phyloP scores from a whole-genome alignment of 257 asterid species.

The Schizonepeta tenuifolia region DNA sequence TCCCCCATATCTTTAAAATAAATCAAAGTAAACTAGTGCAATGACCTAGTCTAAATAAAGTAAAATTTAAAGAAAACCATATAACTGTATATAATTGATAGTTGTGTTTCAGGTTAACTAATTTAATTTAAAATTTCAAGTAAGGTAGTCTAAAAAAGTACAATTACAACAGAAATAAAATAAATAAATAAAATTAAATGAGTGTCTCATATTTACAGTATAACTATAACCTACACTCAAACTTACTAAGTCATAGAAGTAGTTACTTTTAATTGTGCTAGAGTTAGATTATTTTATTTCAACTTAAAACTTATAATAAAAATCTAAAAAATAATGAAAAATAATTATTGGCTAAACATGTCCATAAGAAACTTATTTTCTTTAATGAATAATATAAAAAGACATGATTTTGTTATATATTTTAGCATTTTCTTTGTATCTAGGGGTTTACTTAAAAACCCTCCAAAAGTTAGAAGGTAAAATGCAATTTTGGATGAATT shows the following conservation, averaged over 20 bases:
- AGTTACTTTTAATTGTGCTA: neutral
- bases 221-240: neutral
- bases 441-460: neutral
- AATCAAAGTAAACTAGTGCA: constrained; percentile 9
- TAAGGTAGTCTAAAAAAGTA: too few species aligned
- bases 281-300: neutral
- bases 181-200: too few species aligned
- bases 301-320: neutral
- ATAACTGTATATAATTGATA: too few species aligned
- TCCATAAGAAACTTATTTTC: neutral
- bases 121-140: too few species aligned
- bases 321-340: neutral
- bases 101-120: neutral
- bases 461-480: neutral
- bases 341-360: neutral
- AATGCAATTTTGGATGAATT: neutral
- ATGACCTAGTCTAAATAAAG: neutral
- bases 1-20: neutral
- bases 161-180: too few species aligned
- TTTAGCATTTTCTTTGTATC: neutral
- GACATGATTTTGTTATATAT: neutral
- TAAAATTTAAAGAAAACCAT: neutral
- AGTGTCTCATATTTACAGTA: neutral
- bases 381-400: neutral
- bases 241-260: neutral